phyloP scores from a whole-genome alignment of 108 stramenopile species.

The Conticribra weissflogii region DNA sequence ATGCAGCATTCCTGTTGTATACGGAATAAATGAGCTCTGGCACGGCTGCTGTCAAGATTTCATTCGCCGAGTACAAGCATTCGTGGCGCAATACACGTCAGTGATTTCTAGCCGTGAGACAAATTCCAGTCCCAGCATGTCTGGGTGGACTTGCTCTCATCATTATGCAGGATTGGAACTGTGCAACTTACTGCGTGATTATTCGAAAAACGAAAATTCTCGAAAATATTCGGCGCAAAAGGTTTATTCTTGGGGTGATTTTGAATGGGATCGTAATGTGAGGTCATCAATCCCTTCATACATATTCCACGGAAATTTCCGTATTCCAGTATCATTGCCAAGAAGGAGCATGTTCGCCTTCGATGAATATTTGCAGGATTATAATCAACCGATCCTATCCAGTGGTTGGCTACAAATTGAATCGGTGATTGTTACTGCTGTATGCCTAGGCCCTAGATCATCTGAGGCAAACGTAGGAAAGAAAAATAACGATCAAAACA shows the following conservation, averaged over 20 bases:
- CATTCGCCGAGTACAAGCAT: constrained; percentile 13
- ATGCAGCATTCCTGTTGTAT: constrained; percentile 23
- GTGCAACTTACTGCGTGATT: constrained; percentile 23
- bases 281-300: too few relatives aligned
- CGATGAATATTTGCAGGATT: background rate
- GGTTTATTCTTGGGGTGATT: constrained; percentile 26
- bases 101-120: background rate
- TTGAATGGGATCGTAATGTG: constrained; percentile 5
- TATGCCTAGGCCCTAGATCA: constrained; percentile 65
- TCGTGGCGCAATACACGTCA: too few relatives aligned
- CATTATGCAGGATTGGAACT: constrained; percentile 23
- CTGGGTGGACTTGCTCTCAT: constrained; percentile 40
- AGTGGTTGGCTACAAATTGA: constrained; percentile 43
- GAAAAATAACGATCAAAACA: too few relatives aligned
- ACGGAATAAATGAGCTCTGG: constrained; percentile 25
- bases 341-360: background rate
- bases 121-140: constrained; percentile 1
- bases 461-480: too few relatives aligned
- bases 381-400: constrained; percentile 14
- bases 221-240: background rate
- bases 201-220: background rate
- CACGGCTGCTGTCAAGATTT: constrained; percentile 43
- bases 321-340: constrained; percentile 23
- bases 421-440: constrained; percentile 53
- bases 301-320: constrained; percentile 9